Base-by-base conservation (phyloP, 805 yeast species). In the Candida nemodendra region DNA sequence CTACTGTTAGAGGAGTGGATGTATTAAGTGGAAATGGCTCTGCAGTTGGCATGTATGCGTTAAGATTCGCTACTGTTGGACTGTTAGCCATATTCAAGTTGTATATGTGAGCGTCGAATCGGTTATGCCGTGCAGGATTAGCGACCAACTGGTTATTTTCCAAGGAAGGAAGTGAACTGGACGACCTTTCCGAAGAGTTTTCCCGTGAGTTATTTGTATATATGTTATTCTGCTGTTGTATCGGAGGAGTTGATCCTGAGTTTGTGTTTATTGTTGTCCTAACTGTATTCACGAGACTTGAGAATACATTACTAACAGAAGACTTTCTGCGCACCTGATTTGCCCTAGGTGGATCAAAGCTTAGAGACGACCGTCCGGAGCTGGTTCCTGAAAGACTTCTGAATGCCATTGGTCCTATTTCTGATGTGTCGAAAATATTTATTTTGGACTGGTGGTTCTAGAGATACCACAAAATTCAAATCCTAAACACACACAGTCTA, bases 51-150 rank as follows among this genome's bases (percentile, higher is more conserved):
- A 44, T 28, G 16, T 31, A 38, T 1, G 48, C 37, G 18, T 45
- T 49, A 21, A 58, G 36, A 34, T 58, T 56, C 9, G 60, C 47
- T 36, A 58, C 53, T 1, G 63, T 58, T 26, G 56, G 61, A 33
- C 59, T 53, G 26, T 51, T 58, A 3, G 61, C 54, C 34, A 58
- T 37, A 33, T 39, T 55, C 21, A 44, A 34, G 23, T 54, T 56
- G 49, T 56, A 57, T 3, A 49, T 33, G 16, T 47, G 53, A 4
- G 57, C 36, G 39, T 55, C 56, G 36, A 55, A 59, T 18, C 59
- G 37, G 37, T 56, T 57, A 37, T 59, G 62, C 8, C 21, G 44
- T 13, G 27, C 32, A 7, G 3, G 14, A 29, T 18, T 35, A 18
- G 14, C 24, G 13, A 28, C 18, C 15, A 24, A 24, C 21, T 18